phyloP scores from a whole-genome alignment of 208 protist genomes.

The Trypanosoma mega region DNA sequence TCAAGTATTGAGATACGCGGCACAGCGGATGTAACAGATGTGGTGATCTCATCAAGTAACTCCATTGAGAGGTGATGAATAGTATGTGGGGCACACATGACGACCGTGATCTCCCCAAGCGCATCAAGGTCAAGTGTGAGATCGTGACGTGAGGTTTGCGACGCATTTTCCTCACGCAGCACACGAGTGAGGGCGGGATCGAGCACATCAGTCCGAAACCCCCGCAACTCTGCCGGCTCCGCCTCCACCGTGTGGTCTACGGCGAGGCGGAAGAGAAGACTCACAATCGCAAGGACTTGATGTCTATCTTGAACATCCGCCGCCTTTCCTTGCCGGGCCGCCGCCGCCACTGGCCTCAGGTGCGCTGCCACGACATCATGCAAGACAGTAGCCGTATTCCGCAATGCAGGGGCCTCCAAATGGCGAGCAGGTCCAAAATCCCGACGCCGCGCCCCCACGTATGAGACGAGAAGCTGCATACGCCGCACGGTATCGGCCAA shows the following conservation, averaged over 20 bases:
- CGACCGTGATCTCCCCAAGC: slow-evolving; percentile 64
- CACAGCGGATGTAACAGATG: slow-evolving; percentile 11
- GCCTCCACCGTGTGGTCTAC: slow-evolving; percentile 50
- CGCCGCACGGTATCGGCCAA: slow-evolving; percentile 42
- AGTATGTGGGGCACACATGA: slow-evolving; percentile 64
- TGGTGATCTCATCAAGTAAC: slow-evolving; percentile 42
- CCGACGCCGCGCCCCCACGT: slow-evolving; percentile 31
- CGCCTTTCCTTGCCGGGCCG: not conserved
- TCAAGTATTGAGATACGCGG: not conserved
- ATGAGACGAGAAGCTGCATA: slow-evolving; percentile 46
- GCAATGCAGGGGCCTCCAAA: slow-evolving; percentile 38
- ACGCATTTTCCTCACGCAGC: slow-evolving; percentile 19
- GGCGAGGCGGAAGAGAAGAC: slow-evolving; percentile 58
- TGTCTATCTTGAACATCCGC: slow-evolving; percentile 29
- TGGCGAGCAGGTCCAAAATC: slow-evolving; percentile 35
- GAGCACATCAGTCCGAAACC: slow-evolving; percentile 58
- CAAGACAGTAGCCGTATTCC: slow-evolving; percentile 38
- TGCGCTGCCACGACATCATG: slow-evolving; percentile 66
- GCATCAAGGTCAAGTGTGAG: slow-evolving; percentile 42
- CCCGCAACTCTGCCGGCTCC: slow-evolving; percentile 57
- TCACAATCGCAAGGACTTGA: slow-evolving; percentile 55
- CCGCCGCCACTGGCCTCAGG: slow-evolving; percentile 38
- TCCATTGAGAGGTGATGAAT: slow-evolving; percentile 62
- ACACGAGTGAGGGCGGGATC: slow-evolving; percentile 57
- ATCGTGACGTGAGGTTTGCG: not conserved